phyloP scores from a whole-genome alignment of 164 flowering plant genomes.

The Macadamia tetraphylla region DNA sequence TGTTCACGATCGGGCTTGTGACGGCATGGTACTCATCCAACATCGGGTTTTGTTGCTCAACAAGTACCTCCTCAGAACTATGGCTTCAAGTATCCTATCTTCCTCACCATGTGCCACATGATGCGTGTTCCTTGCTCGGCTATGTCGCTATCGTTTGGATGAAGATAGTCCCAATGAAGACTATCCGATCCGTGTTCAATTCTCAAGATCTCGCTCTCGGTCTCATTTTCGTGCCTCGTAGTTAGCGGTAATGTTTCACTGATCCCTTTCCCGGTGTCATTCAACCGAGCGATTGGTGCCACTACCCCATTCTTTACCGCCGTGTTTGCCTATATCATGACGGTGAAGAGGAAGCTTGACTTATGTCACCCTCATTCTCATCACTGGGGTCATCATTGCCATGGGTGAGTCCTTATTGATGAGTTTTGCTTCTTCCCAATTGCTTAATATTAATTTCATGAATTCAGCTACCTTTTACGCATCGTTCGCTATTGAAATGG shows the following conservation, averaged over 20 bases:
- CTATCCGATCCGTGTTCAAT: slow-evolving; percentile 34
- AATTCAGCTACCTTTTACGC: too few species aligned
- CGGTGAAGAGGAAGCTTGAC: slow-evolving; percentile 44
- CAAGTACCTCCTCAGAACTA: too few species aligned
- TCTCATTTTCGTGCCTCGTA: slow-evolving; percentile 40
- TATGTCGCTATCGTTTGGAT: slow-evolving; percentile 41
- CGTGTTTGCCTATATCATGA: slow-evolving; percentile 45
- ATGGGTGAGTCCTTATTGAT: too few species aligned
- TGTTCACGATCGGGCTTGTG: slow-evolving; percentile 39
- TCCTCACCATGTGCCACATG: slow-evolving; percentile 40
- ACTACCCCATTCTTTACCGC: too few species aligned
- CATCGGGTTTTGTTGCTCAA: too few species aligned
- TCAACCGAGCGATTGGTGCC: slow-evolving; percentile 50
- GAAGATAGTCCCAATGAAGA: slow-evolving; percentile 41
- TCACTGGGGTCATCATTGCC: slow-evolving; percentile 49
- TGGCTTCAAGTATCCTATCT: slow-evolving; percentile 37
- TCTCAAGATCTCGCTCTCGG: slow-evolving; percentile 40
- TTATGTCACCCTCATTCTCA: slow-evolving; percentile 39
- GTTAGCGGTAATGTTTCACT: slow-evolving; percentile 47
- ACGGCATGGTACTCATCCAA: slow-evolving; percentile 44
- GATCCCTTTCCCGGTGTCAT: slow-evolving; percentile 39
- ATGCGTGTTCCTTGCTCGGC: slow-evolving; percentile 43
- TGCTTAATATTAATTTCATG: too few species aligned
- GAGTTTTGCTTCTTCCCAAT: too few species aligned
- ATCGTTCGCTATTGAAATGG: too few species aligned